These are phyloP conservation scores for Odontarrhena argentea DNA, from an alignment of 345 rosid species.

Conservation along the genomic window DNA sequence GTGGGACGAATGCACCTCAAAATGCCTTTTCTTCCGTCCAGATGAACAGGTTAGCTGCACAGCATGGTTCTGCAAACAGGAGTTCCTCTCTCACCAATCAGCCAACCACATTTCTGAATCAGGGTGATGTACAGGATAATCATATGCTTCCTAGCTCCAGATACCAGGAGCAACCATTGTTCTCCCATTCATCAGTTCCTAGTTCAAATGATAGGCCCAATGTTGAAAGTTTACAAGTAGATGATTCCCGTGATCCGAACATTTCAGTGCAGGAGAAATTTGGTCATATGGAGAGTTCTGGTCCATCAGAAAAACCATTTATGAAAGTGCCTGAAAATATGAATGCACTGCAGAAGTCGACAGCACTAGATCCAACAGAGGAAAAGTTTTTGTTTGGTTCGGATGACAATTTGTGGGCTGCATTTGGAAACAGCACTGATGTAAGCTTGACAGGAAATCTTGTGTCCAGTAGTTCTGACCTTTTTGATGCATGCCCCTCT, in stretches of 20 bases:
- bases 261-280: conserved; percentile 46
- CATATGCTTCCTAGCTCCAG: conserved; percentile 52
- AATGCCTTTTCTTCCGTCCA: conserved; percentile 52
- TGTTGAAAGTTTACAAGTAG: conserved; percentile 50
- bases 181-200: conserved; percentile 46
- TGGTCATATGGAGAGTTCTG: conserved; percentile 43
- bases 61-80: conserved; percentile 51
- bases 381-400: conserved; percentile 85
- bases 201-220: conserved; percentile 48
- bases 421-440: conserved; percentile 60
- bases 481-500: conserved; percentile 59
- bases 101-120: conserved; percentile 49
- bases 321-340: conserved; percentile 46
- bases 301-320: conserved; percentile 48
- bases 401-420: conserved; percentile 81
- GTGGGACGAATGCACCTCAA: conserved; percentile 52
- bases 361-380: conserved; percentile 86
- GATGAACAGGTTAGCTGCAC: conserved; percentile 52
- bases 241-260: conserved; percentile 47
- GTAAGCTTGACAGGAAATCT: conserved; percentile 52
- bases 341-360: conserved; percentile 52
- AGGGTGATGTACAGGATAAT: conserved; percentile 52
- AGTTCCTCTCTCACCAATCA: conserved; percentile 56
- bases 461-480: conserved; percentile 50
- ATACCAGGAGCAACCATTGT: conserved; percentile 47